A percentile compares a stretch with the other conserved stretches of the same genome.
Evolutionary conservation across 441 rosid genomes (phyloP).

Genomic region (Brassica hybrid): DNA sequence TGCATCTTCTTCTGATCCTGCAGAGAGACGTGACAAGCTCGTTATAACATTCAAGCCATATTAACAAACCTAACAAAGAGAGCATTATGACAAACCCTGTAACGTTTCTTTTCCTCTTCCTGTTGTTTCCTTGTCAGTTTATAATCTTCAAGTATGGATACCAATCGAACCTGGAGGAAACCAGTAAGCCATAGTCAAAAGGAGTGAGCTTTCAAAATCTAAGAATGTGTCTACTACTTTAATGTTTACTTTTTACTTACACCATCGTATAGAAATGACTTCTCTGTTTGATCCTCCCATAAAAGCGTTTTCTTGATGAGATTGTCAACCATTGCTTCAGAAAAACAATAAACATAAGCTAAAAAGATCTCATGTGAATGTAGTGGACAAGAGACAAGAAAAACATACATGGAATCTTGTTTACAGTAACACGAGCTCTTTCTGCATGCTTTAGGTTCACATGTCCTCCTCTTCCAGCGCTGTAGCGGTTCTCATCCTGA

Average conservation of each 20-base stretch:
- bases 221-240: neutral
- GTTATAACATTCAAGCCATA: conserved; percentile 41
- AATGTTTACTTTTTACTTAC: conserved; percentile 55
- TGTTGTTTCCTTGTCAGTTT: conserved; percentile 72
- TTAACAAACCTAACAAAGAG: neutral
- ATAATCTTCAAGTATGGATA: conserved; percentile 84
- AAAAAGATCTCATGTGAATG: conserved; percentile 6
- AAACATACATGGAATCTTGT: conserved; percentile 65
- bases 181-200: conserved; percentile 12
- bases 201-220: neutral
- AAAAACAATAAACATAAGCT: conserved; percentile 26
- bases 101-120: conserved; percentile 88
- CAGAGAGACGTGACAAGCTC: conserved; percentile 19
- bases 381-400: neutral
- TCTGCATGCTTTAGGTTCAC: conserved; percentile 72
- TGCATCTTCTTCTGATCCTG: conserved; percentile 96
- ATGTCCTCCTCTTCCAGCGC: conserved; percentile 71
- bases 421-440: conserved; percentile 58
- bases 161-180: conserved; percentile 64
- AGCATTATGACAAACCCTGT: conserved; percentile 72
- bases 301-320: conserved; percentile 61
- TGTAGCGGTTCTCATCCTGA: conserved; percentile 65
- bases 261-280: conserved; percentile 62
- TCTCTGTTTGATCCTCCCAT: conserved; percentile 63
- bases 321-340: conserved; percentile 63